Percentiles rank a stretch among this genome's conserved stretches.
Conservation (phyloP, 441 rosid genomes). For the Cnidoscolus chayamansa region DNA sequence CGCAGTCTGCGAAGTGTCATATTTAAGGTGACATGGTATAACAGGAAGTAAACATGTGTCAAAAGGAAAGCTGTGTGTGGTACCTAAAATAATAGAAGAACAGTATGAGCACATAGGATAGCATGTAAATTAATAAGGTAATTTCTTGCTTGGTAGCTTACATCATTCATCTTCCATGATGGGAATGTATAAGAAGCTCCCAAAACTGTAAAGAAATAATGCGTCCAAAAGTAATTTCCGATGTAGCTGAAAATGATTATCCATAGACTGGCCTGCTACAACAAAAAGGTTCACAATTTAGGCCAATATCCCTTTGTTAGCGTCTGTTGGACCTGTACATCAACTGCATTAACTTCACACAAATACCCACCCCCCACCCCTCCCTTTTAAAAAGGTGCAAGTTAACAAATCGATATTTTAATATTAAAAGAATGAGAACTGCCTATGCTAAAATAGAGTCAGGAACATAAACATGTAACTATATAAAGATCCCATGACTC, state of each 20-base stretch:
- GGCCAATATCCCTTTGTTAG: constrained; percentile 7
- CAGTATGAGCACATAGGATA: not conserved
- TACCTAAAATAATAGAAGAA: constrained; percentile 47
- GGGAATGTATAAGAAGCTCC: constrained; percentile 98
- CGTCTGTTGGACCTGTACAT: not conserved
- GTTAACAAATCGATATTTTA: not conserved
- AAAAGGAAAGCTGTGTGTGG: constrained; percentile 96
- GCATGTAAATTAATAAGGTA: not conserved
- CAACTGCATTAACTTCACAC: not conserved
- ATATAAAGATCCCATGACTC: not conserved
- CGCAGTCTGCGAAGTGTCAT: constrained; percentile 81
- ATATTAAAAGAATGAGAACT: not conserved
- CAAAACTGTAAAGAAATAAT: constrained; percentile 89
- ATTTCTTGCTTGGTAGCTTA: constrained; percentile 34
- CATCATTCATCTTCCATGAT: constrained; percentile 97
- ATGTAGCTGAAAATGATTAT: constrained; percentile 85
- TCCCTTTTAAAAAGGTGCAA: not conserved
- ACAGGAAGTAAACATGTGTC: constrained; percentile 88
- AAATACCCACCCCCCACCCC: no score
- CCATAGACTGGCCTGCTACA: constrained; percentile 86
- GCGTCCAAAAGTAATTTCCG: constrained; percentile 98
- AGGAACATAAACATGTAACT: not conserved
- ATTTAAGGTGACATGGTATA: constrained; percentile 89
- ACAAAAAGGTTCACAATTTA: constrained; percentile 24
- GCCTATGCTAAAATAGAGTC: not conserved